Evolutionary conservation across 441 rosid species (phyloP).

Genomic region (Adansonia madagascariensis): DNA sequence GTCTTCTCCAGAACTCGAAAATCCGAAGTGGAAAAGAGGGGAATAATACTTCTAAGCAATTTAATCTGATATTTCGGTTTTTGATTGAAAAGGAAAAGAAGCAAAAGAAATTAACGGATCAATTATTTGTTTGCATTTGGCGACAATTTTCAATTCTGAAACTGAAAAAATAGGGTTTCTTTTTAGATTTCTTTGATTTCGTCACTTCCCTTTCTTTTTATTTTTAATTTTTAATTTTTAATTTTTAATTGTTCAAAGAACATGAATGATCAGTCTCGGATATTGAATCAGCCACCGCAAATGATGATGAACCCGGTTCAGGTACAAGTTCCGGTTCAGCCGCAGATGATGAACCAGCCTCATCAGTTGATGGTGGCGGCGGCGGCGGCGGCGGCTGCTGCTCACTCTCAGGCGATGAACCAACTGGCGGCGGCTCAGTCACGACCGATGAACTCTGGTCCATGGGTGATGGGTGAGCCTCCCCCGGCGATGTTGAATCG

Average conservation of each 20-base stretch:
- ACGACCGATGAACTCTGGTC: constrained; percentile 35
- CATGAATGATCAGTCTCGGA: constrained; percentile 53
- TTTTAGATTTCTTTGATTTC: not conserved
- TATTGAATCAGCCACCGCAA: constrained; percentile 48
- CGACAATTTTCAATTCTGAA: not conserved
- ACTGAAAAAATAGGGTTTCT: constrained; percentile 20
- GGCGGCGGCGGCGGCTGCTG: constrained; percentile 16
- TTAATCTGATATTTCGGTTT: constrained; percentile 22
- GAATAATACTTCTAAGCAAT: not conserved
- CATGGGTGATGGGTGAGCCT: constrained; percentile 49
- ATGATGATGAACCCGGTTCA: constrained; percentile 37
- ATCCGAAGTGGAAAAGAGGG: not conserved
- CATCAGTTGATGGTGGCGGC: constrained; percentile 21
- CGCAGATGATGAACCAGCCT: constrained; percentile 41
- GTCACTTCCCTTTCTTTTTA: not conserved
- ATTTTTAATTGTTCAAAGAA: not conserved
- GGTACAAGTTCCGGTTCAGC: constrained; percentile 42
- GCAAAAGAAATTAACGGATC: constrained; percentile 35
- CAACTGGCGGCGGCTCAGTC: constrained; percentile 46
- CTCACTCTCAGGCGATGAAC: constrained; percentile 50
- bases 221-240: not conserved
- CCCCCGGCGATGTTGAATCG: constrained; percentile 46
- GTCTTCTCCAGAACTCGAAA: not conserved
- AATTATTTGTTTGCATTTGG: constrained; percentile 1
- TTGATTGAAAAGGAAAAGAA: not conserved